These are phyloP conservation scores for Juglanconis sp. DNA, from an alignment of 2,329 filamentous ascomycete genomes.

Conservation along the genomic window DNA sequence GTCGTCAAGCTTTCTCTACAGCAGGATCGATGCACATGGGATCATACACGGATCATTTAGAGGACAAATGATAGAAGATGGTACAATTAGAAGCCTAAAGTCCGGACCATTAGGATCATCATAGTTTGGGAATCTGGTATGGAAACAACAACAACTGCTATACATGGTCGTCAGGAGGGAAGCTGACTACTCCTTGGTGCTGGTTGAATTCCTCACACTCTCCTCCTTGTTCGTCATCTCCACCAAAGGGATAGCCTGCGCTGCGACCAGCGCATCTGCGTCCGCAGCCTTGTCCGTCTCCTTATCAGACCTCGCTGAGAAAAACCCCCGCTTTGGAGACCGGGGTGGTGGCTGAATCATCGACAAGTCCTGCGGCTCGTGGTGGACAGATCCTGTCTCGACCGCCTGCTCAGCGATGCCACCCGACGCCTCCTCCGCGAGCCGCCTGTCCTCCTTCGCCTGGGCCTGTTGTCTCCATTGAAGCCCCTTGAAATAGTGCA, in stretches of 20 bases:
- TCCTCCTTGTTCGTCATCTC: constrained; percentile 1
- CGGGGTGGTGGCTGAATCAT: background rate
- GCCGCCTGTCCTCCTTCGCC: background rate
- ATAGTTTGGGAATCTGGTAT: background rate
- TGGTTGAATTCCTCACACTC: background rate
- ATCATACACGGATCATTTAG: no score
- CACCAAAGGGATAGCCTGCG: constrained; percentile 2
- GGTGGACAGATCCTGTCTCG: background rate
- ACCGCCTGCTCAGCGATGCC: background rate
- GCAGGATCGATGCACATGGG: no score
- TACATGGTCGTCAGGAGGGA: background rate
- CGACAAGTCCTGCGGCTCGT: background rate
- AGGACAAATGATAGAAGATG: no score
- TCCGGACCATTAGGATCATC: no score
- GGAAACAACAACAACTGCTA: background rate
- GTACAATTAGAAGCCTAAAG: no score
- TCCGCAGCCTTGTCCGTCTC: background rate
- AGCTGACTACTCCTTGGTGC: background rate
- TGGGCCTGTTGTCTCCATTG: constrained; percentile 4
- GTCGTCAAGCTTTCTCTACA: no score
- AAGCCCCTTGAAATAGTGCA: constrained; percentile 5
- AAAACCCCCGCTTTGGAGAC: background rate
- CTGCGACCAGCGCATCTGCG: background rate
- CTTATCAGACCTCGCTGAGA: background rate
- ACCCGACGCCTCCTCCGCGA: background rate